phyloP scores from a whole-genome alignment of 2,329 filamentous ascomycete genomes.

The Epichloe sibirici region DNA sequence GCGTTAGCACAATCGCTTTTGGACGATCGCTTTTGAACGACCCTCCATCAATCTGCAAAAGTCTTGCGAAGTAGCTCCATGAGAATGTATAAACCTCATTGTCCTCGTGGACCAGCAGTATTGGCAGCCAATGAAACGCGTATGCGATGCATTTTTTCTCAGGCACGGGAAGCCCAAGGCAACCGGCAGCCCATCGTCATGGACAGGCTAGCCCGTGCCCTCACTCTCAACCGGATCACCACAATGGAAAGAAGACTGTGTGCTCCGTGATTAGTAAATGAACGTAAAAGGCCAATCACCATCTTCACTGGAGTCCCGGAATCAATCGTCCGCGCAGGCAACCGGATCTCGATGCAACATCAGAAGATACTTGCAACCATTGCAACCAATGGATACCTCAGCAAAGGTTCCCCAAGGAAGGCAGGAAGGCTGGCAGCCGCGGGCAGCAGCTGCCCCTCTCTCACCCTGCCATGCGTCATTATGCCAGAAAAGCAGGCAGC shows the following conservation, averaged over 20 bases:
- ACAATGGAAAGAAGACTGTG: not conserved
- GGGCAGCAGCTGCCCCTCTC: not conserved
- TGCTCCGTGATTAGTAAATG: not conserved
- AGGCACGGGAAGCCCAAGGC: not conserved
- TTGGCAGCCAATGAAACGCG: too few relatives aligned
- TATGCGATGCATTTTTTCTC: not conserved
- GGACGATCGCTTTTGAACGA: too few relatives aligned
- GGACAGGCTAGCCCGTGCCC: not conserved
- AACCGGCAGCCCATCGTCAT: not conserved
- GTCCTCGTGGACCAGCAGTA: too few relatives aligned
- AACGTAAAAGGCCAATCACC: not conserved
- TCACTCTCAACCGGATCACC: not conserved
- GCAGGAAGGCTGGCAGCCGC: not conserved
- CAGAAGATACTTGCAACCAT: not conserved
- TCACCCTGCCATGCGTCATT: not conserved
- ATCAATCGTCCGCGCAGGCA: not conserved
- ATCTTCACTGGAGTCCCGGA: not conserved
- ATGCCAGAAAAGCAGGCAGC: not conserved
- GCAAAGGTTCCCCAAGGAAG: too few relatives aligned
- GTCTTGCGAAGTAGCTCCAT: too few relatives aligned
- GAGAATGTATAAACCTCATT: too few relatives aligned
- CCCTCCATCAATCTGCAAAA: too few relatives aligned
- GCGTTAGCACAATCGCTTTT: too few relatives aligned
- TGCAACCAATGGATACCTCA: not conserved
- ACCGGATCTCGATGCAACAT: not conserved